Base-by-base conservation (phyloP, 2,329 filamentous ascomycete species). In the Claviceps maximensis region DNA sequence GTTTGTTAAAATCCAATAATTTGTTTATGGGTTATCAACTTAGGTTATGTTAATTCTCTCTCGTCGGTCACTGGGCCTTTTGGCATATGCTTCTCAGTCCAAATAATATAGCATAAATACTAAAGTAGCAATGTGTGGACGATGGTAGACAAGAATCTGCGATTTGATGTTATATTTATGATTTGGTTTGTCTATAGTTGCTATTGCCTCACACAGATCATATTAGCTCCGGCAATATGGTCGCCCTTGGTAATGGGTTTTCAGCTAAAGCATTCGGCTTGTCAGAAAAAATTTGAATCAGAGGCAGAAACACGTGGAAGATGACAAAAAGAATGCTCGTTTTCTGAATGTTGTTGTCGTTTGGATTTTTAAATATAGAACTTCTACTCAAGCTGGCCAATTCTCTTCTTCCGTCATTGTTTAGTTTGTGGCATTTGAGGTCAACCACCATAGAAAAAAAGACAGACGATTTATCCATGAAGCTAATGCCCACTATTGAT, bases 401-500 rank as follows among this genome's bases (percentile, higher is more conserved):
- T 6, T 3, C 10, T 4, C 2, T 25, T 25, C 21, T 25, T 12
- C 21, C 42, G 15, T 4, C 7, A 7, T 9, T 27, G 21, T 17
- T 3, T 25, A 17, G 21, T 45, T 45, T 15, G 25, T 46, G 25
- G 5, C 10, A 46, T 12, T n/a, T 5, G 15, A n/a, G 17, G 36
- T 17, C 5, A n/a, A 38, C 5, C 17, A 38, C 7, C 9, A 38
- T 7, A 38, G 4, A 38, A n/a, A 38, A n/a, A 8, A 38, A 38
- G n/a, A 2, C 2, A 25, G 10, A 21, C 12, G 9, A 15, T 45
- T n/a, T 7, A 44, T 44, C 3, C 12, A 10, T 33, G 41, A 21
- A 19, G 13, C 4, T n/a, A 17, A 13, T 21, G 5, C 7, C 12
- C 31, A 17, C 63, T 60, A 77, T 57, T 71, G 67, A 46, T 73